Percentiles rank a stretch among this genome's conserved stretches.
These are phyloP conservation scores for Fusarium sp. DNA, from an alignment of 2,329 filamentous ascomycete species.

Conservation along the genomic window DNA sequence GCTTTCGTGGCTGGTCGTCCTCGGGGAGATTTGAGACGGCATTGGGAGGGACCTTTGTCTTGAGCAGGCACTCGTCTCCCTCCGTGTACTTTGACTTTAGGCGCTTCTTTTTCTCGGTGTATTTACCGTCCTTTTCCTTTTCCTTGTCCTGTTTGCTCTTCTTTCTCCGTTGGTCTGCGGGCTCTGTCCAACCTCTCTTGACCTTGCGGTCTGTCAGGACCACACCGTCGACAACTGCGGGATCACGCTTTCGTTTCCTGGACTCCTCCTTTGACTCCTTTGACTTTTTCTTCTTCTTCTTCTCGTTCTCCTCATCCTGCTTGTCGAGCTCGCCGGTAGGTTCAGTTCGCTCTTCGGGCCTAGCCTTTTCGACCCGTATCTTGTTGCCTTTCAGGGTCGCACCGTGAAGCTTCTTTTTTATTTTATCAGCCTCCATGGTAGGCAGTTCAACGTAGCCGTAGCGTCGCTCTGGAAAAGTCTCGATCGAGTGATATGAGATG, in stretches of 20 bases:
- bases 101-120: slow-evolving; percentile 68
- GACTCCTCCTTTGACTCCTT: slow-evolving; percentile 54
- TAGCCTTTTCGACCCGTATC: slow-evolving; percentile 85
- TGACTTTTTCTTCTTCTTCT: slow-evolving; percentile 51
- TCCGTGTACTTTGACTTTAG: slow-evolving; percentile 84
- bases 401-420: slow-evolving; percentile 92
- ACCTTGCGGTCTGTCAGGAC: slow-evolving; percentile 82
- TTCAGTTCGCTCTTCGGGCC: slow-evolving; percentile 62
- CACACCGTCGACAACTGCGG: slow-evolving; percentile 71
- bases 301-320: slow-evolving; percentile 47
- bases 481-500: slow-evolving; percentile 87
- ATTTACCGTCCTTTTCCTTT: slow-evolving; percentile 61
- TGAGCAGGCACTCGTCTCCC: slow-evolving; percentile 85
- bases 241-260: slow-evolving; percentile 65
- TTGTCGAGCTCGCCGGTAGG: slow-evolving; percentile 52
- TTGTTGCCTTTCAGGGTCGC: slow-evolving; percentile 86
- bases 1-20: slow-evolving; percentile 64
- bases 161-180: slow-evolving; percentile 63
- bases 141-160: slow-evolving; percentile 63
- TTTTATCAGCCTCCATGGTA: slow-evolving; percentile 83
- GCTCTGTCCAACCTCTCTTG: slow-evolving; percentile 90
- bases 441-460: slow-evolving; percentile 94
- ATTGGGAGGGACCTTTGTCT: slow-evolving; percentile 74
- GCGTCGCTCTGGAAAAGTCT: slow-evolving; percentile 88
- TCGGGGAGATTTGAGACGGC: slow-evolving; percentile 58